Conservation (phyloP, 1,284 basidiomycete genomes). For the Leccinum subfulvum region DNA sequence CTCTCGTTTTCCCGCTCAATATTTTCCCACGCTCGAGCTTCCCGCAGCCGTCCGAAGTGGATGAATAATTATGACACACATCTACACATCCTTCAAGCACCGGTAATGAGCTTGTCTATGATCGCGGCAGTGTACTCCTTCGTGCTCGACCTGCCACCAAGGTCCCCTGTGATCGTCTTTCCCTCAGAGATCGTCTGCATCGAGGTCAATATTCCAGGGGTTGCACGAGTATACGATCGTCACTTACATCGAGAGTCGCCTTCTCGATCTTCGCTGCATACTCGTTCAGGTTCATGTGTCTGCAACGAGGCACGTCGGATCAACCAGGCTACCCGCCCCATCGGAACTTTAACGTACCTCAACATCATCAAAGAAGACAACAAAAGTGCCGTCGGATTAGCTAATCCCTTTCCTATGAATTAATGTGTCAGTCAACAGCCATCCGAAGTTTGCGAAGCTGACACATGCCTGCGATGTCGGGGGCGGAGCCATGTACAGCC, state of each 20-base stretch:
- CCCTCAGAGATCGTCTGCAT: conserved; percentile 91
- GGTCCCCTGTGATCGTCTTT: conserved; percentile 87
- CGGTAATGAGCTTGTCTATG: conserved; percentile 62
- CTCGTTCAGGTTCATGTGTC: conserved; percentile 91
- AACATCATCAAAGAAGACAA: conserved; percentile 97
- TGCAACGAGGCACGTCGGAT: conserved; percentile 37
- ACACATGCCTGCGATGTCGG: conserved; percentile 74
- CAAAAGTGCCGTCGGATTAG: conserved; percentile 96
- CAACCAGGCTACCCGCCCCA: conserved; percentile 12
- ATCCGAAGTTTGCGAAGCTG: neutral
- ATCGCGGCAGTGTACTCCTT: conserved; percentile 88
- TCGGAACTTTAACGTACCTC: conserved; percentile 50
- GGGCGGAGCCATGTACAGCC: conserved; percentile 97
- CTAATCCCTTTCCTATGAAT: conserved; percentile 84
- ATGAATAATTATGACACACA: conserved; percentile 14
- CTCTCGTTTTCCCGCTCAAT: conserved; percentile 23
- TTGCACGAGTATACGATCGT: conserved; percentile 18
- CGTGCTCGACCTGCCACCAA: conserved; percentile 89
- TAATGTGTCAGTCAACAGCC: conserved; percentile 8
- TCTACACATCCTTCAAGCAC: conserved; percentile 35
- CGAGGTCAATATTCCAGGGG: conserved; percentile 21
- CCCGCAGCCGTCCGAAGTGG: conserved; percentile 10
- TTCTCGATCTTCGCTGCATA: conserved; percentile 91
- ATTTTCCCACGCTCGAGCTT: conserved; percentile 30
- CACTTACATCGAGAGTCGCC: conserved; percentile 78